A percentile compares a stretch with the other conserved stretches of the same genome.
Evolutionary conservation across 1,284 basidiomycete genomes (phyloP).

Genomic region (Trametes hirsuta): DNA sequence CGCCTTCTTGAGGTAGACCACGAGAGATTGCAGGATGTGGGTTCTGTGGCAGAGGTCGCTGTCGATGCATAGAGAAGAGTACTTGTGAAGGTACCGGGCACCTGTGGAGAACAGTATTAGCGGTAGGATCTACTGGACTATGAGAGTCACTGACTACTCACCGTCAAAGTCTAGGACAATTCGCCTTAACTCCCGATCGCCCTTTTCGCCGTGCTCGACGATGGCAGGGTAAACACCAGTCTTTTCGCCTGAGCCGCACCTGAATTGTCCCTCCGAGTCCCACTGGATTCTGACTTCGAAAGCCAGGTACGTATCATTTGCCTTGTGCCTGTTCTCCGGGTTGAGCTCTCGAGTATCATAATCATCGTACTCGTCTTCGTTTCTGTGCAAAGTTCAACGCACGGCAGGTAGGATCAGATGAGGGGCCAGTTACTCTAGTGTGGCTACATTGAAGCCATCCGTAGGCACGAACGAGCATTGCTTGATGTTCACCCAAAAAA

Average conservation of each 20-base stretch:
- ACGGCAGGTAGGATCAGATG: not conserved
- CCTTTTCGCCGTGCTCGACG: slow-evolving; percentile 19
- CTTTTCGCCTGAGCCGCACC: not conserved
- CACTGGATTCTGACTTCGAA: slow-evolving; percentile 38
- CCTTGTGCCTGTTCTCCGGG: too few relatives aligned
- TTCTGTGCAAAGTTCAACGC: too few relatives aligned
- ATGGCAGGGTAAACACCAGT: slow-evolving; percentile 23
- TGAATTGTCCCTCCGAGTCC: slow-evolving; percentile 24
- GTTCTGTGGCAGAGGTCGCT: slow-evolving; percentile 28
- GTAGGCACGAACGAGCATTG: too few relatives aligned
- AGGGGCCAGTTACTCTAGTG: slow-evolving; percentile 17
- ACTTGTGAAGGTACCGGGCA: slow-evolving; percentile 35
- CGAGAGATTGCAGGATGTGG: slow-evolving; percentile 33
- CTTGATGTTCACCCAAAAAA: slow-evolving; percentile 33
- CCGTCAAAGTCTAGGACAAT: slow-evolving; percentile 36
- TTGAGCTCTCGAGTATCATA: too few relatives aligned
- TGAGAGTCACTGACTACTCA: not conserved
- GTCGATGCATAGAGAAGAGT: slow-evolving; percentile 32
- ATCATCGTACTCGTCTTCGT: too few relatives aligned
- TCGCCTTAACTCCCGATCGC: slow-evolving; percentile 32
- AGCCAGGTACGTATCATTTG: slow-evolving; percentile 27
- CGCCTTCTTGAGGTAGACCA: slow-evolving; percentile 34
- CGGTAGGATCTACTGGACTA: not conserved
- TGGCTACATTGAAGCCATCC: too few relatives aligned
- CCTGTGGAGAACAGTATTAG: slow-evolving; percentile 12